phyloP scores from a whole-genome alignment of 495 filamentous ascomycete genomes.

The Rusavskia elegans region DNA sequence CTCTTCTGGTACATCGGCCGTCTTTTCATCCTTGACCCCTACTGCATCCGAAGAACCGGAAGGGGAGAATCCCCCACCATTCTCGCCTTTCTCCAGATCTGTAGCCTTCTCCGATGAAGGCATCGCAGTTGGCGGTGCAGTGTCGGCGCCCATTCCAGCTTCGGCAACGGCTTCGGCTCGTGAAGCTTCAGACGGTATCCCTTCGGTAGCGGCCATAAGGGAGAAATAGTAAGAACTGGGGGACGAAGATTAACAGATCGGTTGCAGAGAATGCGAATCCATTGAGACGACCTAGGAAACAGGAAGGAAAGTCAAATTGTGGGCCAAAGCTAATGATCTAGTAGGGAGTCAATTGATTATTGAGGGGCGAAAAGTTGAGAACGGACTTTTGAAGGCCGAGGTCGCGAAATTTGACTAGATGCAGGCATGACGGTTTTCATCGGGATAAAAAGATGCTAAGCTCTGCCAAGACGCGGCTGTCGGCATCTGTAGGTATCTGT shows the following conservation, averaged over 20 bases:
- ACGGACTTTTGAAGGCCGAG: too few species aligned
- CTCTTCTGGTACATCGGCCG: neutral
- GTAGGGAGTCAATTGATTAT: too few species aligned
- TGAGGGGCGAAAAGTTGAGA: too few species aligned
- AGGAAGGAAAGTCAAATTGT: too few species aligned
- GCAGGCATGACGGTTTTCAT: too few species aligned
- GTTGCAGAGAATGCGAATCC: too few species aligned
- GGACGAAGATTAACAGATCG: neutral
- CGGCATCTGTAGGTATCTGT: too few species aligned
- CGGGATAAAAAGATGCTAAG: too few species aligned
- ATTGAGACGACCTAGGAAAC: too few species aligned
- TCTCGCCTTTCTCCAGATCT: neutral
- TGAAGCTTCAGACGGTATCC: slow-evolving; percentile 6
- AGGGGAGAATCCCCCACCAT: neutral
- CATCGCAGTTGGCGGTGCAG: neutral
- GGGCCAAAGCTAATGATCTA: too few species aligned
- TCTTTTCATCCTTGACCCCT: neutral
- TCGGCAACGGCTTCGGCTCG: slow-evolving; percentile 7
- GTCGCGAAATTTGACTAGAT: too few species aligned
- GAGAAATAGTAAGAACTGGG: neutral
- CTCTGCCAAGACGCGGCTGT: too few species aligned
- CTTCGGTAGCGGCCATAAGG: neutral
- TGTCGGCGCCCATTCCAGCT: slow-evolving; percentile 1
- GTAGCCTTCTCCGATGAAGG: neutral
- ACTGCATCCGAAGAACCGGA: slow-evolving; percentile 3